These are phyloP conservation scores for Musa troglodytarum DNA, from an alignment of 176 grass and related monocot genomes.

Conservation along the genomic window DNA sequence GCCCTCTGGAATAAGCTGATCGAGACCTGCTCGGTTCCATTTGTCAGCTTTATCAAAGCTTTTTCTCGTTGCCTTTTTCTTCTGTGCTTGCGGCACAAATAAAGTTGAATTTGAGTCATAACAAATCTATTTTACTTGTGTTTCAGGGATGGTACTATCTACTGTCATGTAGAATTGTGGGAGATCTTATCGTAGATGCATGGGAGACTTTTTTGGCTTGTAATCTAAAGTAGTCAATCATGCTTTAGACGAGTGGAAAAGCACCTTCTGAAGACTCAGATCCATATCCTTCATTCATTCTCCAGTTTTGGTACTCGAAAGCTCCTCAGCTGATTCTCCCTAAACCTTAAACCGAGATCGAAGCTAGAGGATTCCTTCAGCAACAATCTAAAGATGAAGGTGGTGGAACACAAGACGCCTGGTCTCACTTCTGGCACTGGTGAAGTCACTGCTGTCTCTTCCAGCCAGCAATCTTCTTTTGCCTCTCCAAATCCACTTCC, in stretches of 20 bases:
- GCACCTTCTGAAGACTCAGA: background rate
- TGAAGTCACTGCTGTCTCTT: slow-evolving; percentile 2
- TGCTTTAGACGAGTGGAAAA: background rate
- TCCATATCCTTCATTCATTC: background rate
- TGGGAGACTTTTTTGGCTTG: too few relatives aligned
- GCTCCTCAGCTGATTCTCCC: background rate
- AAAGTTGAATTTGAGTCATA: background rate
- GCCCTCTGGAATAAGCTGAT: background rate
- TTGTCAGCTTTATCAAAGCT: background rate
- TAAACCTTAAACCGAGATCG: background rate
- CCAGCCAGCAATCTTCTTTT: slow-evolving; percentile 13
- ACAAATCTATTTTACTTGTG: background rate
- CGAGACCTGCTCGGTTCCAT: slow-evolving; percentile 3
- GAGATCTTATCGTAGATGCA: too few relatives aligned
- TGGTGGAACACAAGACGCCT: background rate
- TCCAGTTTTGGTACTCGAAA: background rate
- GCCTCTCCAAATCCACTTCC: slow-evolving; percentile 7
- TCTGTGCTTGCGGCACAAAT: background rate
- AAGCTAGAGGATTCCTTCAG: background rate
- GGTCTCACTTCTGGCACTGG: background rate
- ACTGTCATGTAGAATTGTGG: too few relatives aligned
- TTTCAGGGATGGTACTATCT: too few relatives aligned
- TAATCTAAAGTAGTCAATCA: background rate
- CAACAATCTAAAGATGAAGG: background rate
- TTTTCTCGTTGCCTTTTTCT: background rate